Base-by-base conservation (phyloP, 805 yeast species). In the Brettanomyces custersianus region DNA sequence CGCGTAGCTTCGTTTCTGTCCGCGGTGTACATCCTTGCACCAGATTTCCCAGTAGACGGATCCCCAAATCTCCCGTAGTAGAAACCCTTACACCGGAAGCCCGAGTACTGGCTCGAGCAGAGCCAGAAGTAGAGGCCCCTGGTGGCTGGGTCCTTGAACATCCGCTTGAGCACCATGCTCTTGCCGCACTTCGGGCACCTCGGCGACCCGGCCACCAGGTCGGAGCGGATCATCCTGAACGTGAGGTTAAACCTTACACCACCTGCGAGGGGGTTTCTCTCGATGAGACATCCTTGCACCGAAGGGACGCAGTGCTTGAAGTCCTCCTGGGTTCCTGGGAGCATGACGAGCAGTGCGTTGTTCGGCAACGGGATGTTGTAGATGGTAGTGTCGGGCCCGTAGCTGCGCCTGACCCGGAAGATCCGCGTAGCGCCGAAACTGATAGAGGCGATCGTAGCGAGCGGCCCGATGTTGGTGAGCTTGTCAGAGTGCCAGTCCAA, bases 401-500 rank as follows among this genome's bases (percentile, higher is more conserved):
- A 4, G 13, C 12, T 17, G 38, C 65, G 65, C 37, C 78, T 57
- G 4, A 81, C 52, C 27, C 86, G 54, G 48, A 83, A 84, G 41
- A 74, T 78, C 27, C 94, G 60, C 0, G 81, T 71, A 3, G 78
- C 71, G 0, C 94, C 94, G 7, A 83, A 49, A 3, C 84, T 74
- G 3, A 81, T 36, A 2, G 88, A 76, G 0, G 78, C 85, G 33
- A 84, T 74, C 26, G 65, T 65, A 4, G 82, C 75, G 39, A 77
- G 71, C 0, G 92, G 88, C 0, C 94, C 94, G 17, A 81, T 65
- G 34, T 75, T 66, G 0, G 85, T 77, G 42, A 83, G 52, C 38
- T 82, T 69, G 53, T 83, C 94, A 2, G 87, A 76, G 52, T 83
- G 94, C 74, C 78, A 81, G 34, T 80, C 86, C 22, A 82, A 65